phyloP scores from a whole-genome alignment of 1,139 yeast species.

The Taphrina deformans region DNA sequence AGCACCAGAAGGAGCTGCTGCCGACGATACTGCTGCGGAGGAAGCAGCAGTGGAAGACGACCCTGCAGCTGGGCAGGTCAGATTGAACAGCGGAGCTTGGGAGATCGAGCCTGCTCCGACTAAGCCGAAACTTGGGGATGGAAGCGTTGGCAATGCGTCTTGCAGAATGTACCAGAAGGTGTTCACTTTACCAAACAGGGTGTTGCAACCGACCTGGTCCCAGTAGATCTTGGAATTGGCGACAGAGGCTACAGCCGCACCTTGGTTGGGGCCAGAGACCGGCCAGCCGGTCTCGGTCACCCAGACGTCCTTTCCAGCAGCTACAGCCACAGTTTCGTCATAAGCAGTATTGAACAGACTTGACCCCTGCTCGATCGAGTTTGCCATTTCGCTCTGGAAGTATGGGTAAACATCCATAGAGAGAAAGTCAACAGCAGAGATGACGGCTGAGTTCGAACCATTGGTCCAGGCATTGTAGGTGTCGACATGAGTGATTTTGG shows the following conservation, averaged over 20 bases:
- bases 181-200: conserved; percentile 17
- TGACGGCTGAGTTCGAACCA: conserved; percentile 66
- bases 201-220: conserved; percentile 21
- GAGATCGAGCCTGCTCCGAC: conserved; percentile 18
- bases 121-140: conserved; percentile 18
- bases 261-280: conserved; percentile 72
- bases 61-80: conserved; percentile 8
- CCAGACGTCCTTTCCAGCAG: conserved; percentile 56
- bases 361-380: conserved; percentile 89
- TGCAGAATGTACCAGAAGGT: conserved; percentile 27
- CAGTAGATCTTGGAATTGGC: conserved; percentile 16
- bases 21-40: neutral
- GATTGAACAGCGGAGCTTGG: conserved; percentile 14
- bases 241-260: conserved; percentile 21
- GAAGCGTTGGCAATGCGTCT: conserved; percentile 13
- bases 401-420: conserved; percentile 94
- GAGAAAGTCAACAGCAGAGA: conserved; percentile 76
- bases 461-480: conserved; percentile 92
- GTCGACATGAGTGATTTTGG: conserved; percentile 80
- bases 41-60: neutral
- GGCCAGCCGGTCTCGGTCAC: conserved; percentile 99
- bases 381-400: conserved; percentile 65
- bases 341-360: conserved; percentile 82
- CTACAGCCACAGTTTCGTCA: conserved; percentile 75
- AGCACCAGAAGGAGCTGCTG: neutral